Percentiles rank a stretch among this genome's conserved stretches.
Evolutionary conservation across 306 rosid species (phyloP).

Genomic region (Citrullus colocynthis): DNA sequence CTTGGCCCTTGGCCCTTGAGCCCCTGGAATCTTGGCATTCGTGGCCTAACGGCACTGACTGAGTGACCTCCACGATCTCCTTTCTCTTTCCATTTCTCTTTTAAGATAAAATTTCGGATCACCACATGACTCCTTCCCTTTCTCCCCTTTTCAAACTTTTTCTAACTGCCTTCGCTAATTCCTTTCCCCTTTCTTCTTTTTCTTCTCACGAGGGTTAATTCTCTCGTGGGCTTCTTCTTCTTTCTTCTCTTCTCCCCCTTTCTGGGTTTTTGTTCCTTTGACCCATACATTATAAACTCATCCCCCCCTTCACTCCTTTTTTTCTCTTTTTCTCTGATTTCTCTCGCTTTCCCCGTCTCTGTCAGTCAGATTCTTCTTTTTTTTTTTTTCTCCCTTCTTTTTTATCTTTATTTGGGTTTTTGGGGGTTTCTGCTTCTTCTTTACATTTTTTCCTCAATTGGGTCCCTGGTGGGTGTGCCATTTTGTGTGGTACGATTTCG

Average conservation of each 20-base stretch:
- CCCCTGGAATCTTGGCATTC: constrained; percentile 33
- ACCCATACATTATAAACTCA: constrained; percentile 17
- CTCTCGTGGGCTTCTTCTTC: constrained; percentile 18
- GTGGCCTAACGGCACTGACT: constrained; percentile 19
- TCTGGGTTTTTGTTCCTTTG: constrained; percentile 26
- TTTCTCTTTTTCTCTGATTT: neutral
- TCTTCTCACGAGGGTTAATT: constrained; percentile 25
- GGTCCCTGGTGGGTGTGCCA: neutral
- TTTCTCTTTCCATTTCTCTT: constrained; percentile 1
- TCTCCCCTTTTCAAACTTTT: constrained; percentile 10
- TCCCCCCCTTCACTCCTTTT: neutral
- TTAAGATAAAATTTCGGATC: constrained; percentile 37
- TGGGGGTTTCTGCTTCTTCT: constrained; percentile 10
- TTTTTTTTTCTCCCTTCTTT: neutral
- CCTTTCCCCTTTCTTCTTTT: neutral
- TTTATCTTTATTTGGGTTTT: constrained; percentile 17
- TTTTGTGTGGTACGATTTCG: neutral
- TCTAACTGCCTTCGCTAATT: constrained; percentile 5
- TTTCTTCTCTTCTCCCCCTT: constrained; percentile 12
- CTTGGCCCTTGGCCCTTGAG: neutral
- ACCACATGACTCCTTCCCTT: constrained; percentile 62
- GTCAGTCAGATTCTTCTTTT: constrained; percentile 12
- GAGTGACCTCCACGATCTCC: constrained; percentile 38
- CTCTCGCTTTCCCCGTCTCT: neutral
- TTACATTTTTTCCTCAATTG: neutral